phyloP scores from a whole-genome alignment of 2,329 filamentous ascomycete genomes.

The Delphinella strobiligena region DNA sequence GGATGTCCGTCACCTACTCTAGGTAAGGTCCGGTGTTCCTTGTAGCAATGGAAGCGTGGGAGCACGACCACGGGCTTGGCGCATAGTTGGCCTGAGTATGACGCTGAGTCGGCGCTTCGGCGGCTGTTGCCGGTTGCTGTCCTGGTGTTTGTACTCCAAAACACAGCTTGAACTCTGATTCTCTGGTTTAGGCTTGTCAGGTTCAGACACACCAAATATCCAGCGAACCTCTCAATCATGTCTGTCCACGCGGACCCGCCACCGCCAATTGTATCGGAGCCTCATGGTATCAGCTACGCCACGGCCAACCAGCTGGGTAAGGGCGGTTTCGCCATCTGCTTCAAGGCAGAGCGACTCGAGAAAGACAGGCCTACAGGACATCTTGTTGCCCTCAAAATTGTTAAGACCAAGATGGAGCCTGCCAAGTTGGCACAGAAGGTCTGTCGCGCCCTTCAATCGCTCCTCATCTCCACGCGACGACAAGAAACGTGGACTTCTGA shows the following conservation, averaged over 20 bases:
- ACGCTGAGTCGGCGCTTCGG: neutral
- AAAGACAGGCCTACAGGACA: constrained; percentile 46
- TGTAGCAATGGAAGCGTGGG: too few relatives aligned
- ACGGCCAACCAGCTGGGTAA: constrained; percentile 65
- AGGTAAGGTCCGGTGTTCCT: too few relatives aligned
- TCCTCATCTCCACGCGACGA: too few relatives aligned
- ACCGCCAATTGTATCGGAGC: constrained; percentile 50
- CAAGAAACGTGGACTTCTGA: neutral
- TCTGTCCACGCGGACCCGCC: constrained; percentile 40
- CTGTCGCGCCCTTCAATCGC: too few relatives aligned
- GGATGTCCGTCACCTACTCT: too few relatives aligned
- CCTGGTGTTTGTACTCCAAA: neutral
- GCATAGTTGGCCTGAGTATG: too few relatives aligned
- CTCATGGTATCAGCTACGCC: constrained; percentile 60
- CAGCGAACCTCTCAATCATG: constrained; percentile 8
- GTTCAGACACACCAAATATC: neutral
- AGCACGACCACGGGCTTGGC: too few relatives aligned
- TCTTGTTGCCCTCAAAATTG: constrained; percentile 67
- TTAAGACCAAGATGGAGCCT: constrained; percentile 67
- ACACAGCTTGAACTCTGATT: neutral
- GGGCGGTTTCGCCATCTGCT: constrained; percentile 73
- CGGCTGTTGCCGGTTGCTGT: neutral
- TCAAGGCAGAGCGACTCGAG: constrained; percentile 54
- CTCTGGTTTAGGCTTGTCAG: too few relatives aligned
- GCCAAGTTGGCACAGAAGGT: constrained; percentile 78